Conservation (phyloP, 768 basidiomycete species). For the Lyophyllum decastes region DNA sequence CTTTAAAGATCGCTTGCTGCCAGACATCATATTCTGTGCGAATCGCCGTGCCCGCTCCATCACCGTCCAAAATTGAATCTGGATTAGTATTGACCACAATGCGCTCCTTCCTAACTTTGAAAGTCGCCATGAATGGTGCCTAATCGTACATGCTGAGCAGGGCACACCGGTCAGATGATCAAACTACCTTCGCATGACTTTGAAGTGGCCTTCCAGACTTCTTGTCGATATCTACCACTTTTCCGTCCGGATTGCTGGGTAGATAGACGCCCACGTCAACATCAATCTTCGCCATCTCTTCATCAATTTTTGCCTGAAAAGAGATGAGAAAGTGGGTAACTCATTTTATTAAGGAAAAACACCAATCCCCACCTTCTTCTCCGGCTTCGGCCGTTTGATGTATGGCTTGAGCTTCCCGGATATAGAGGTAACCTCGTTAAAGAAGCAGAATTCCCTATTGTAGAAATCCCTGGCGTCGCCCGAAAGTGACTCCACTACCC, state of each 20-base stretch:
- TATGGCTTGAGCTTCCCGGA: slow-evolving; percentile 96
- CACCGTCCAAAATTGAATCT: slow-evolving; percentile 69
- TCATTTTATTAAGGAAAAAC: neutral
- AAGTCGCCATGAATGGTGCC: slow-evolving; percentile 99
- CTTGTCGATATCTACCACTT: slow-evolving; percentile 96
- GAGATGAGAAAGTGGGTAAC: slow-evolving; percentile 7
- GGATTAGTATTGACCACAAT: slow-evolving; percentile 68
- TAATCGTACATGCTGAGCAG: slow-evolving; percentile 29
- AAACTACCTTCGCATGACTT: slow-evolving; percentile 88
- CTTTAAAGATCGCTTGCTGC: slow-evolving; percentile 99
- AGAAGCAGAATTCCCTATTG: slow-evolving; percentile 93
- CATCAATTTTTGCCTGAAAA: slow-evolving; percentile 92
- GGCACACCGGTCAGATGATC: neutral
- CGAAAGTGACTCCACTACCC: slow-evolving; percentile 83
- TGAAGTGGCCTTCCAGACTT: slow-evolving; percentile 95
- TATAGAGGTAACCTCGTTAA: slow-evolving; percentile 95
- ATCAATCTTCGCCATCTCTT: slow-evolving; percentile 95
- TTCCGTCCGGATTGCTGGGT: slow-evolving; percentile 96
- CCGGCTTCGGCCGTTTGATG: slow-evolving; percentile 92
- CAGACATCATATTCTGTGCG: slow-evolving; percentile 81
- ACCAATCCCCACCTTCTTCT: slow-evolving; percentile 76
- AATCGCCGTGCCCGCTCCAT: slow-evolving; percentile 57
- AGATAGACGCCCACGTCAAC: slow-evolving; percentile 97
- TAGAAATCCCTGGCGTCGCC: slow-evolving; percentile 89
- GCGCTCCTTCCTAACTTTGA: slow-evolving; percentile 92